Evolutionary conservation across 176 grass and related monocot species (phyloP).

Genomic region (Areca catechu): DNA sequence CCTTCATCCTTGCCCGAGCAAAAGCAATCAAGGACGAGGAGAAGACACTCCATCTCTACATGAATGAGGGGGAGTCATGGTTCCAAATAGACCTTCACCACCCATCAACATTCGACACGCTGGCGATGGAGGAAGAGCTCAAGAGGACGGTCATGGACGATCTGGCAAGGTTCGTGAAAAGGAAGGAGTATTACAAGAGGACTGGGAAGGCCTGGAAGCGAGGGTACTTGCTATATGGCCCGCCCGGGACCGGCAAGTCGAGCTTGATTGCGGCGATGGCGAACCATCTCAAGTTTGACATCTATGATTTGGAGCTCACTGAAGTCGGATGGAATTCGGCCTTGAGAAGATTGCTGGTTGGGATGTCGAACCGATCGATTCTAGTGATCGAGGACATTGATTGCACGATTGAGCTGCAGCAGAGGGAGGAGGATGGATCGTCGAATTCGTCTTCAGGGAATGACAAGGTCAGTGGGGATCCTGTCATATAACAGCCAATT

Average conservation of each 20-base stretch:
- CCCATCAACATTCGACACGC: slow-evolving; percentile 64
- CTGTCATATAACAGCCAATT: no score
- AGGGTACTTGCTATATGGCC: slow-evolving; percentile 78
- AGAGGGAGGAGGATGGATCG: slow-evolving; percentile 25
- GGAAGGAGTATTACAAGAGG: slow-evolving; percentile 79
- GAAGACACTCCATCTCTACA: slow-evolving; percentile 63
- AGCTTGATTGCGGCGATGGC: slow-evolving; percentile 89
- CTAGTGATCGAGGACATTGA: slow-evolving; percentile 93
- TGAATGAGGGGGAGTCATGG: slow-evolving; percentile 73
- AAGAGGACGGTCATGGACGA: slow-evolving; percentile 67
- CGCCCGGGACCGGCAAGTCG: slow-evolving; percentile 83
- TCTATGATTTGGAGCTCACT: slow-evolving; percentile 86
- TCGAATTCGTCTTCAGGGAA: slow-evolving; percentile 4
- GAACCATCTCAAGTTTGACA: slow-evolving; percentile 88
- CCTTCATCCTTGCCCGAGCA: slow-evolving; percentile 46
- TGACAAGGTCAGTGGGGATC: slow-evolving; percentile 33
- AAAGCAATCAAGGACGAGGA: slow-evolving; percentile 58
- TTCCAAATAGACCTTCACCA: slow-evolving; percentile 64
- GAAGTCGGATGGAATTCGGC: slow-evolving; percentile 58
- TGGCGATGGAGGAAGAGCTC: slow-evolving; percentile 55
- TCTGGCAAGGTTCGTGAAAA: slow-evolving; percentile 55
- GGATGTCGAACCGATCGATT: slow-evolving; percentile 70
- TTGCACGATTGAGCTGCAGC: slow-evolving; percentile 58
- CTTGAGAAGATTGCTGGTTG: slow-evolving; percentile 49
- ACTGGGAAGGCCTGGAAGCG: slow-evolving; percentile 92